Percentiles rank a stretch among this genome's conserved stretches.
These are phyloP conservation scores for Thelonectria olida DNA, from an alignment of 2,329 filamentous ascomycete genomes.

Conservation along the genomic window DNA sequence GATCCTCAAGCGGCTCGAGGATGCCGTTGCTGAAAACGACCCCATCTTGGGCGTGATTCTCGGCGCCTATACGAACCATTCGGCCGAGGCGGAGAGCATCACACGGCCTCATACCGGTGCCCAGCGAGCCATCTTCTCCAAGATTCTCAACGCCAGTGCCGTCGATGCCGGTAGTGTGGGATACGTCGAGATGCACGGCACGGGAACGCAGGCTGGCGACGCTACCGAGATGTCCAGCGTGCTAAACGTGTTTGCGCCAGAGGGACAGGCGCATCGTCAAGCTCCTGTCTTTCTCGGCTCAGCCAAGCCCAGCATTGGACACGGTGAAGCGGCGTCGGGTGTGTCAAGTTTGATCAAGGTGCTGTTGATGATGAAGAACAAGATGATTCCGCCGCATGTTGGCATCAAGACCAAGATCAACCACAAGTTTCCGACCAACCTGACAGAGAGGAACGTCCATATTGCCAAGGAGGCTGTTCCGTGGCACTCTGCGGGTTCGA, in stretches of 20 bases:
- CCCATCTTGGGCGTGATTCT: constrained; percentile 70
- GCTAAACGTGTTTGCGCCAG: constrained; percentile 60
- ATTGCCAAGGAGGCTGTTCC: constrained; percentile 64
- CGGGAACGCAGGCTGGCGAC: constrained; percentile 88
- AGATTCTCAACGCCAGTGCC: constrained; percentile 74
- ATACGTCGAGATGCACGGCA: constrained; percentile 92
- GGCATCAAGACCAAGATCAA: constrained; percentile 61
- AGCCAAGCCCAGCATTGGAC: constrained; percentile 72
- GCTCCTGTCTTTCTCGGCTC: constrained; percentile 68
- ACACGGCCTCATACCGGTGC: constrained; percentile 73
- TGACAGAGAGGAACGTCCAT: constrained; percentile 52
- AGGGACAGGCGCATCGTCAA: constrained; percentile 49
- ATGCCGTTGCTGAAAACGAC: constrained; percentile 66
- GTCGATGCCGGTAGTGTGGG: constrained; percentile 79
- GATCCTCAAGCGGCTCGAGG: constrained; percentile 59
- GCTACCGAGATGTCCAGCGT: constrained; percentile 87
- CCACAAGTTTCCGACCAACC: constrained; percentile 45
- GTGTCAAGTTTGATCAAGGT: constrained; percentile 62
- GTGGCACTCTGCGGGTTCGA: constrained; percentile 32
- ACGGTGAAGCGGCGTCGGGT: constrained; percentile 69
- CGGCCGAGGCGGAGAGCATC: constrained; percentile 73
- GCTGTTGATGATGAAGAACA: constrained; percentile 58
- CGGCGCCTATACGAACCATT: constrained; percentile 74
- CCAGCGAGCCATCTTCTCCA: constrained; percentile 68
- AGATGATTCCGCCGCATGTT: constrained; percentile 57